phyloP scores from a whole-genome alignment of 371 early-diverging fungal genomes.

The Scutellospora calospora region DNA sequence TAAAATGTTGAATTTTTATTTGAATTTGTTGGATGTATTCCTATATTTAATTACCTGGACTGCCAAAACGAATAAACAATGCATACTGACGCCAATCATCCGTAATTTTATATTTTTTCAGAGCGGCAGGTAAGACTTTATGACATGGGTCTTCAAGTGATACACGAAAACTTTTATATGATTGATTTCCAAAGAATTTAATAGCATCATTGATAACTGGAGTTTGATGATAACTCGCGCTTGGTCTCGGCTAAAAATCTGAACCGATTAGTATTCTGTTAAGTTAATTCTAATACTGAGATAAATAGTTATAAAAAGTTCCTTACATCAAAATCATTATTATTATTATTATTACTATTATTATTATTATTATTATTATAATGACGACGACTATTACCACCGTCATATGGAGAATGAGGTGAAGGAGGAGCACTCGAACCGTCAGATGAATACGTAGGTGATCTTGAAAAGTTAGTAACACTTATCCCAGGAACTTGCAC shows the following conservation, averaged over 20 bases:
- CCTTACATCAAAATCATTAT: conserved; percentile 35
- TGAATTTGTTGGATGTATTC: background rate
- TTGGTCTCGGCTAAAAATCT: conserved; percentile 25
- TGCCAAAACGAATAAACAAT: conserved; percentile 77
- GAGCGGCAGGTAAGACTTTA: conserved; percentile 84
- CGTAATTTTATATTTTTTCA: conserved; percentile 91
- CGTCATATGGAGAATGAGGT: conserved; percentile 41
- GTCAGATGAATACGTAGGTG: conserved; percentile 30
- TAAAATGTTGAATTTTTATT: conserved; percentile 1
- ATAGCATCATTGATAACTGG: conserved; percentile 65
- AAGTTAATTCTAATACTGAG: background rate
- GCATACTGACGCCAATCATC: conserved; percentile 91
- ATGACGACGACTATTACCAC: conserved; percentile 15
- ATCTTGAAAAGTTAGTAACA: conserved; percentile 24
- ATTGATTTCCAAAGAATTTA: conserved; percentile 79
- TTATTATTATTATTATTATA: background rate
- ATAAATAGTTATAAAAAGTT: background rate
- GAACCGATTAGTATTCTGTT: conserved; percentile 2
- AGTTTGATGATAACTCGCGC: conserved; percentile 6
- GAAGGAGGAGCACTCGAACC: conserved; percentile 41
- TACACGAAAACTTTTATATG: conserved; percentile 85
- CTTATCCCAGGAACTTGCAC: conserved; percentile 32
- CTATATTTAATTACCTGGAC: conserved; percentile 50
- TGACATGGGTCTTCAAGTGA: conserved; percentile 84
- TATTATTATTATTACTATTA: conserved; percentile 9